Base-by-base conservation (phyloP, 305 asterid genomes). In the Ajuga reptans region DNA sequence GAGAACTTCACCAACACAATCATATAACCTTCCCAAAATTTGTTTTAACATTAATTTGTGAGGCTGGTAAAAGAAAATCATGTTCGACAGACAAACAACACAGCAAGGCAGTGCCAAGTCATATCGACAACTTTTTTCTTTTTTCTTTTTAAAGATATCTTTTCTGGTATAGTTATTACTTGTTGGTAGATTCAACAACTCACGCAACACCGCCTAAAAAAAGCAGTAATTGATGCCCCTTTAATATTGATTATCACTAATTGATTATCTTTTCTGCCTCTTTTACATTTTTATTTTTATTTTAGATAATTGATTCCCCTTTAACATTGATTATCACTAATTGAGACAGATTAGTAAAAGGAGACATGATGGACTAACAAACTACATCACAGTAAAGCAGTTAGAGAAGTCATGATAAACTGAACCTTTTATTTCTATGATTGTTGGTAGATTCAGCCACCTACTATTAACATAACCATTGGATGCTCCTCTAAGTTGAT, bases 11-110 rank as follows among this genome's bases (percentile, higher is more conserved):
- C 68, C 53, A 60, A 51, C 68, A 55, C 55, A 37, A 45, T 41
- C 64, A 64, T 29, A 45, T 29, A 73, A 69, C 73, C 66, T 55
- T 49, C 70, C 50, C 45, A 59, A 65, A 65, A 54, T 63, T 45
- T 39, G 12, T 64, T n/a, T 64, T 16, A 36, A 53, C 64, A 52
- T 15, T 17, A 66, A 46, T 47, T 6, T 36, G 10, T 47, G 9
- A 10, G 27, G 9, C 21, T 24, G 8, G 31, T 27, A 31, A 50
- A 67, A 37, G 33, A 59, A 45, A 14, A 59, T 11, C 54, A 59
- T 29, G 63, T 36, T 36, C 39, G 66, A 53, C 34, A 43, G 17
- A 50, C 51, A 12, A 62, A 71, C 49, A 18, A 71, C 29, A 58
- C 66, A 16, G 45, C 11, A 61, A 66, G 39, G 54, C 36, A 33